Evolutionary conservation across 371 early-diverging fungal species (phyloP), one percentile per base, ranked within the genome.

Genomic region (Entomophthora muscae): DNA sequence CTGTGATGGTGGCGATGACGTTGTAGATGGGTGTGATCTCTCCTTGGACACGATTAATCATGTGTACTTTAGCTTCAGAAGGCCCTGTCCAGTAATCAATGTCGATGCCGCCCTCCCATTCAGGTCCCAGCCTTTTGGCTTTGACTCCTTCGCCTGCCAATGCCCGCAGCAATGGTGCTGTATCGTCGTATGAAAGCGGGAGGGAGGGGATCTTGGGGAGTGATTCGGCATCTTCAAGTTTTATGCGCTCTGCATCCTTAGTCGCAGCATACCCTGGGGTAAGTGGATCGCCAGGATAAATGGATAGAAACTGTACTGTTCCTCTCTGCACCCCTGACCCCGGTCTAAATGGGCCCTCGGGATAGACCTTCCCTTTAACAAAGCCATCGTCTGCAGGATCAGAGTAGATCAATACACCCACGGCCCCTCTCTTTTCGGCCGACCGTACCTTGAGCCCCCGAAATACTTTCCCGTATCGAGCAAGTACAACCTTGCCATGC

Each of bases 361-460:
- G 61, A 24, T 61, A 61, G 12, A 61, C 42, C 23, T 61, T 42
- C 1, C 61, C 61, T 24, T 51, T 32, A 7, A 21, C 42, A n/a
- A 33, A 31, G 12, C 61, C 61, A 33, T 61, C 61, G 26, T 61
- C 61, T 21, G 61, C 31, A 12, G 61, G 61, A 51, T 61, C 61
- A 26, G 61, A 61, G 33, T 61, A 61, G 26, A 61, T 61, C 13
- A 61, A 10, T n/a, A 61, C 61, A 21, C 61, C 61, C 10, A 61
- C 42, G 10, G 61, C 61, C 12, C 61, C 61, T 10, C 5, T 2
- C 24, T 32, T 3, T 26, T 61, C 61, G 2, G 61, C 61, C 13
- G 61, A 26, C 12, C 61, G 61, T 22, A 61, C 61, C 42, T 61
- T 61, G 17, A 61, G 33, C 33, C 61, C 61, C 7, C 61, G 23